Evolutionary conservation across 306 rosid species (phyloP), one percentile per base, ranked within the genome.

Genomic region (Castanea mollissima): DNA sequence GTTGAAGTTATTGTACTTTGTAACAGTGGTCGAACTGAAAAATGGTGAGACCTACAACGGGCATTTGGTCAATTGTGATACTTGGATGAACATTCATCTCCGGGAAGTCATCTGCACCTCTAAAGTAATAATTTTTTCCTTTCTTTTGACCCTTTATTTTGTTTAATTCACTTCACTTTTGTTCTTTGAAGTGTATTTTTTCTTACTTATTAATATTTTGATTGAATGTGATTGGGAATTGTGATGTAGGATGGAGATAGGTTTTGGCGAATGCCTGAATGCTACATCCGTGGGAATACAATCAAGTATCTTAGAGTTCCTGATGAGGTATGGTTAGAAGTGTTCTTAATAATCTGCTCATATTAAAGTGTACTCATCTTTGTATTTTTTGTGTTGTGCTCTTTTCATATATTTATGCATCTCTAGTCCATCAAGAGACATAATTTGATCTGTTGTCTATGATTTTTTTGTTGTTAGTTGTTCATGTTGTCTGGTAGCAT

Each of bases 31-130:
- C 69, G 99, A 95, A 59, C 86, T 95, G 65, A 95, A 95, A 83
- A 95, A 95, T 83, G 99, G 99, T 77, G 99, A 95, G 85, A 95
- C 99, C 32, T 95, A 95, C 90, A 95, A 95, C 12, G 99, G 99
- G 9, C 99, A 95, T 88, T 86, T 95, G 90, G 99, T 95, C 63
- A 95, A 95, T 68, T 95, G 99, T 69, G 99, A 95, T 78, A 93
- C 99, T 69, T 95, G 99, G 99, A 95, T 95, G 99, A 95, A 95
- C 84, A 95, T 95, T 69, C 99, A 95, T 89, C 98, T 95, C 76
- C 88, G 99, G 76, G 99, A 95, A 90, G 99, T 95, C 72, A 95
- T 95, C 25, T 95, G 99, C 60, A 95, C 99, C 34, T 95, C 99
- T 49, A 95, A 95, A 78, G 99, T 95, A 86, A 82, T 34, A 4